Conservation (phyloP, 2,329 filamentous ascomycete genomes). For the Penicillium concentricum region DNA sequence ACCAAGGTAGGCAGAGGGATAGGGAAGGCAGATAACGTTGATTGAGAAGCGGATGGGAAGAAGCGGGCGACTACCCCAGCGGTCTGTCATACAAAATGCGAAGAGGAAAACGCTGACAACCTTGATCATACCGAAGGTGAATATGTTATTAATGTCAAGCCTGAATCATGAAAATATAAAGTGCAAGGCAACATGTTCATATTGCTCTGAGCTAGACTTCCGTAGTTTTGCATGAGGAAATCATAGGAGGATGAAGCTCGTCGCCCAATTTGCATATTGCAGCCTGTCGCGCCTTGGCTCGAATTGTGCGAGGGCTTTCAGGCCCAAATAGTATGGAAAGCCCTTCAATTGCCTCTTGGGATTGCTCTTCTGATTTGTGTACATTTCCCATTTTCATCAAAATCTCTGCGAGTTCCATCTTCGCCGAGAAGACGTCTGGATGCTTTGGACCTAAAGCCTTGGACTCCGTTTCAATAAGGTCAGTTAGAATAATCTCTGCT, state of each 20-base stretch:
- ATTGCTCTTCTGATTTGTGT: slow-evolving; percentile 9
- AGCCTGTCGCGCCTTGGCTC: background rate
- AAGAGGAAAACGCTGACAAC: slow-evolving; percentile 21
- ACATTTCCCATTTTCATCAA: slow-evolving; percentile 15
- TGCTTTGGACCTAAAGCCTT: slow-evolving; percentile 23
- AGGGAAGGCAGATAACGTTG: slow-evolving; percentile 19
- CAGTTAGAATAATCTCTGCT: slow-evolving; percentile 15
- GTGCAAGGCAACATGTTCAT: background rate
- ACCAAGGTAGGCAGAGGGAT: slow-evolving; percentile 20
- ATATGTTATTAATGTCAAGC: background rate
- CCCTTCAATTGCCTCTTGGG: slow-evolving; percentile 6
- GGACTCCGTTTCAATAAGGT: slow-evolving; percentile 17
- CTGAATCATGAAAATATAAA: background rate
- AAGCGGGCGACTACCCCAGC: slow-evolving; percentile 26
- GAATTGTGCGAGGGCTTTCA: slow-evolving; percentile 7
- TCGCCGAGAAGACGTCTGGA: slow-evolving; percentile 21
- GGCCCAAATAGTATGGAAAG: background rate
- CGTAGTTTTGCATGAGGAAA: background rate
- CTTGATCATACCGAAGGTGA: slow-evolving; percentile 6
- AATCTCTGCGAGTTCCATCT: slow-evolving; percentile 17
- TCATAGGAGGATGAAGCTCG: background rate
- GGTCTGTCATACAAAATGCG: slow-evolving; percentile 21
- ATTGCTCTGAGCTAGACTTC: background rate
- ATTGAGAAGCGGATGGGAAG: slow-evolving; percentile 25
- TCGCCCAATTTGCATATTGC: background rate